Percentiles rank a stretch among this genome's conserved stretches.
Evolutionary conservation across 345 rosid species (phyloP).

Genomic region (Gynandropsis gynandra): DNA sequence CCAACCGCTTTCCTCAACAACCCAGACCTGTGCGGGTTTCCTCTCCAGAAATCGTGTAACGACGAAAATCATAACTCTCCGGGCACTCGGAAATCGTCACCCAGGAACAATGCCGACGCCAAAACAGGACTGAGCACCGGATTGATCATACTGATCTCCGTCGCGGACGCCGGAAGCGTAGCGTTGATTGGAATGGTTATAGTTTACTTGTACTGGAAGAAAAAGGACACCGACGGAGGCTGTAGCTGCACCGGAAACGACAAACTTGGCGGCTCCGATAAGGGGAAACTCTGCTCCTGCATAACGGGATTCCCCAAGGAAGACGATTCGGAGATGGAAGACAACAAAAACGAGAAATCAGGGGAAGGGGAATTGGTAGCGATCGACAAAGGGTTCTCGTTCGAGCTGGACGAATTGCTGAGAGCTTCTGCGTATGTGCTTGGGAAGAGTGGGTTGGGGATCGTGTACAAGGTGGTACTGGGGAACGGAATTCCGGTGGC

Average conservation of each 20-base stretch:
- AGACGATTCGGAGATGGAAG: conserved; percentile 47
- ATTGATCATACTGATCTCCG: conserved; percentile 59
- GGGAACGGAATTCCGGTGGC: conserved; percentile 79
- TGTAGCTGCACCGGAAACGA: conserved; percentile 80
- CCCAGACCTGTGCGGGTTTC: conserved; percentile 75
- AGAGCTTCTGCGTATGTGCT: conserved; percentile 92
- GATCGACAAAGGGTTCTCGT: conserved; percentile 69
- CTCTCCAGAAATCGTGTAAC: conserved; percentile 67
- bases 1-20: conserved; percentile 81
- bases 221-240: conserved; percentile 60
- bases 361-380: conserved; percentile 64
- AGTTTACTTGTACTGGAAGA: conserved; percentile 86
- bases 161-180: conserved; percentile 72
- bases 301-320: conserved; percentile 27
- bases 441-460: conserved; percentile 93
- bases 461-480: conserved; percentile 90
- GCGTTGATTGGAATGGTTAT: conserved; percentile 65
- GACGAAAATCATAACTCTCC: conserved; percentile 22
- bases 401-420: conserved; percentile 86
- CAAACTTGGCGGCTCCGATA: conserved; percentile 44
- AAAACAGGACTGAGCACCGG: conserved; percentile 60
- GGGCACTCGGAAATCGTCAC: conserved; percentile 25
- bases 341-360: background rate
- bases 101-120: conserved; percentile 21
- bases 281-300: conserved; percentile 27